These are phyloP conservation scores for Endotrypanum monterogeii DNA, from an alignment of 208 protist species.

Conservation along the genomic window DNA sequence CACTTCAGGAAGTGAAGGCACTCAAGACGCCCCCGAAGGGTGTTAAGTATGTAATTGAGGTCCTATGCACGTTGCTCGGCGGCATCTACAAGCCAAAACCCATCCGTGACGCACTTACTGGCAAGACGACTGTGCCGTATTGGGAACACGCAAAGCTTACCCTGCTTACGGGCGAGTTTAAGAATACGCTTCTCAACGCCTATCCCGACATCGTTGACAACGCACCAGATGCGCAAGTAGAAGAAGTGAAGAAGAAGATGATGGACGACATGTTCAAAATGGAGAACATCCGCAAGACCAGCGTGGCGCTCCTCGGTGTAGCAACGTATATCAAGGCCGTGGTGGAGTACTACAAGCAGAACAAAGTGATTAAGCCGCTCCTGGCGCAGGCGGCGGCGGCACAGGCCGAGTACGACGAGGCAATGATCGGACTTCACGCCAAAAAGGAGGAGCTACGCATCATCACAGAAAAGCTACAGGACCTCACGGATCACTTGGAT, in stretches of 20 bases:
- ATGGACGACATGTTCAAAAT: slow-evolving; percentile 93
- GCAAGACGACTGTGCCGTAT: slow-evolving; percentile 90
- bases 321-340: slow-evolving; percentile 97
- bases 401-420: slow-evolving; percentile 86
- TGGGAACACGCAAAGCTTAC: slow-evolving; percentile 93
- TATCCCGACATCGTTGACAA: slow-evolving; percentile 91
- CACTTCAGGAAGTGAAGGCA: slow-evolving; percentile 95
- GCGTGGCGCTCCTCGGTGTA: slow-evolving; percentile 92
- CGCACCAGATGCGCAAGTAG: slow-evolving; percentile 88
- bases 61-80: slow-evolving; percentile 90
- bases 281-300: slow-evolving; percentile 92
- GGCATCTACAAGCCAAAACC: slow-evolving; percentile 88
- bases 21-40: slow-evolving; percentile 95
- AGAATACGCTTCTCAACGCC: slow-evolving; percentile 83
- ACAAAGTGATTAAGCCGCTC: slow-evolving; percentile 95
- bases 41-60: slow-evolving; percentile 95
- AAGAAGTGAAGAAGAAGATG: slow-evolving; percentile 96
- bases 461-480: slow-evolving; percentile 89
- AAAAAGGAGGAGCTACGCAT: slow-evolving; percentile 93
- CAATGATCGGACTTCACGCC: slow-evolving; percentile 87
- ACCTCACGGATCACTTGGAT: slow-evolving; percentile 84
- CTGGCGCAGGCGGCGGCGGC: slow-evolving; percentile 85
- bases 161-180: slow-evolving; percentile 88
- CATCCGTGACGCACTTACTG: slow-evolving; percentile 78
- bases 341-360: slow-evolving; percentile 97